Conservation (phyloP, 805 yeast genomes). For the Peterozyma toletana region DNA sequence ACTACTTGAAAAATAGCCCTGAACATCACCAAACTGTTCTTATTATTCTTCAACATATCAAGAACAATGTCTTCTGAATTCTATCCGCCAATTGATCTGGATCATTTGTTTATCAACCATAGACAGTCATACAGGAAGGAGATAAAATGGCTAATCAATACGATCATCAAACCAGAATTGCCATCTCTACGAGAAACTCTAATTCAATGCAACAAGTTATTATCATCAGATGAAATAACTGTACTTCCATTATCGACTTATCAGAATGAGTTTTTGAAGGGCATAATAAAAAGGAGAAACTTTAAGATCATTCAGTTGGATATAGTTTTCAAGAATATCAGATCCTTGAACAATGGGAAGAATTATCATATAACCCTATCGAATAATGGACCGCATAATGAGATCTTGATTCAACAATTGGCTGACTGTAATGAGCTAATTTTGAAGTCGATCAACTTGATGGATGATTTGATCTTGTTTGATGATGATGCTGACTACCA, state of each 20-base stretch:
- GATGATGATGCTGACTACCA: conserved; percentile 2
- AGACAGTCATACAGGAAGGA: conserved; percentile 17
- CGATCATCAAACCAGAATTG: conserved; percentile 38
- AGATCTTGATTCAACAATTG: conserved; percentile 34
- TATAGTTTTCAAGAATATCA: conserved; percentile 26
- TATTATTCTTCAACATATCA: no score
- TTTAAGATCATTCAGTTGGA: conserved; percentile 43
- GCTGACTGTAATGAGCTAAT: conserved; percentile 24
- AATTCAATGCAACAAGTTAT: conserved; percentile 28
- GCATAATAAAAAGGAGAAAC: conserved; percentile 51
- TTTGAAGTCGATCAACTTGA: conserved; percentile 34
- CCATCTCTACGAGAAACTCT: conserved; percentile 40
- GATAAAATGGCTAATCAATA: conserved; percentile 38
- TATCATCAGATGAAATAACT: conserved; percentile 32
- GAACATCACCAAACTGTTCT: no score
- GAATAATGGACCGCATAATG: conserved; percentile 21
- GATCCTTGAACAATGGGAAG: conserved; percentile 31
- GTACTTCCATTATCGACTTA: conserved; percentile 52
- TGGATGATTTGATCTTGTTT: conserved; percentile 27
- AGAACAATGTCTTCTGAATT: conserved; percentile 4
- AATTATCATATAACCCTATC: conserved; percentile 28
- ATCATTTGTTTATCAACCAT: not conserved
- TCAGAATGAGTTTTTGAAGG: conserved; percentile 51
- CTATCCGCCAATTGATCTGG: conserved; percentile 1
- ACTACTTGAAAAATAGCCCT: no score